These are phyloP conservation scores for Fragaria vesca DNA, from an alignment of 306 rosid species.

Conservation along the genomic window DNA sequence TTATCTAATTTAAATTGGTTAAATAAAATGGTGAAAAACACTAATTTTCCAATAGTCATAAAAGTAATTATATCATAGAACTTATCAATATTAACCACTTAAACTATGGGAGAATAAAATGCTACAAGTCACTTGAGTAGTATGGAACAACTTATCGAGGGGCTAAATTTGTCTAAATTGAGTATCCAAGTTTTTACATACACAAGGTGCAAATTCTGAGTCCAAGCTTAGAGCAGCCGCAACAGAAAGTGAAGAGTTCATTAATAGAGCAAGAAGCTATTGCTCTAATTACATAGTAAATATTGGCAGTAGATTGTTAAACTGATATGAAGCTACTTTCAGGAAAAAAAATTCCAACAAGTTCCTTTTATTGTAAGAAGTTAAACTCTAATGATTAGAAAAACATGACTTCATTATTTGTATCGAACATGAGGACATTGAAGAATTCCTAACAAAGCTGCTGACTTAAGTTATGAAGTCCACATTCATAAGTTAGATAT, in stretches of 20 bases:
- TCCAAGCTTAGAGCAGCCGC: not conserved
- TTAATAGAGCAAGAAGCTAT: not conserved
- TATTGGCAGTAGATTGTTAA: not conserved
- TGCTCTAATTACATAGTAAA: not conserved
- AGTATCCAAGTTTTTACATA: no score
- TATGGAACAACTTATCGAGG: not conserved
- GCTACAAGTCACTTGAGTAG: not conserved
- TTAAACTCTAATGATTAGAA: not conserved
- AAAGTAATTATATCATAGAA: not conserved
- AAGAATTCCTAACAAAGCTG: not conserved
- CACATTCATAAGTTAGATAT: conserved; percentile 20
- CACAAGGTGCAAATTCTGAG: not conserved
- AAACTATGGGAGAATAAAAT: not conserved
- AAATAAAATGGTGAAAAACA: no score
- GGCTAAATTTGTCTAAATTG: not conserved
- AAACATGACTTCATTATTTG: not conserved
- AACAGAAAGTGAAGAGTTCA: not conserved
- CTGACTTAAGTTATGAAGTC: not conserved
- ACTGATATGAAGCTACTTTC: not conserved
- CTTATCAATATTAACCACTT: not conserved
- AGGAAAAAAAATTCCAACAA: not conserved
- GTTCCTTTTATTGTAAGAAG: not conserved
- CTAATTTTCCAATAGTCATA: no score
- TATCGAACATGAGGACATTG: not conserved
- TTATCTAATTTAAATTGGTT: no score